Conservation (phyloP, 2,329 filamentous ascomycete species). For the Penicillium sclerotiorum region DNA sequence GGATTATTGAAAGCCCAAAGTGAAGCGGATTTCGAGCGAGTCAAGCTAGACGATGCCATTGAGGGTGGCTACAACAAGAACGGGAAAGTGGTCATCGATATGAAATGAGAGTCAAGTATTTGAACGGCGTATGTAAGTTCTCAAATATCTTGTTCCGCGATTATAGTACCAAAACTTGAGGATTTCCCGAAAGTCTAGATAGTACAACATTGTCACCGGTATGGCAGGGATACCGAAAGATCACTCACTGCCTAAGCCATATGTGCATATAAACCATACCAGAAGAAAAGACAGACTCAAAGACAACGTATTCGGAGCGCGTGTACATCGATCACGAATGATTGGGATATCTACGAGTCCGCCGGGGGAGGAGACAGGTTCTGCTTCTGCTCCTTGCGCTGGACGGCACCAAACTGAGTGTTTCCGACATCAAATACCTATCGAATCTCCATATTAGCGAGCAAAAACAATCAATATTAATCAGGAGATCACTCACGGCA, state of each 20-base stretch:
- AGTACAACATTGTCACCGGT: no score
- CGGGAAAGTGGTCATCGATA: slow-evolving; percentile 14
- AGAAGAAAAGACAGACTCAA: no score
- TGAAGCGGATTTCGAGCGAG: slow-evolving; percentile 9
- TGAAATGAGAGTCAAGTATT: slow-evolving; percentile 1
- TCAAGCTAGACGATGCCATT: slow-evolving; percentile 16
- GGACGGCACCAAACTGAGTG: slow-evolving; percentile 61
- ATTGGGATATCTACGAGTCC: not conserved
- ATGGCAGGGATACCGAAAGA: no score
- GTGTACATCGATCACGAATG: no score
- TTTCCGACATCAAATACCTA: slow-evolving; percentile 67
- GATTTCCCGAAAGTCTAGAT: no score
- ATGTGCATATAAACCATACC: no score
- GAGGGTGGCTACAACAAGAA: slow-evolving; percentile 8
- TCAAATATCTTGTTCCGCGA: no score
- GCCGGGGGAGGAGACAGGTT: slow-evolving; percentile 18
- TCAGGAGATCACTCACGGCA: slow-evolving; percentile 49
- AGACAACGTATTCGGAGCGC: no score
- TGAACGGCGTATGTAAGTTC: no score
- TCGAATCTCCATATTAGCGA: not conserved
- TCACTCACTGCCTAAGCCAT: no score
- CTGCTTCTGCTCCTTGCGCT: slow-evolving; percentile 50
- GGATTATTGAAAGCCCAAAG: slow-evolving; percentile 11
- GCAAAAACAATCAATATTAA: not conserved
- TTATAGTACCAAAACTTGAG: no score